A percentile compares a stretch with the other conserved stretches of the same genome.
Conservation (phyloP, 192 early-diverging fungal species). For the Pilobolus umbonatus region DNA sequence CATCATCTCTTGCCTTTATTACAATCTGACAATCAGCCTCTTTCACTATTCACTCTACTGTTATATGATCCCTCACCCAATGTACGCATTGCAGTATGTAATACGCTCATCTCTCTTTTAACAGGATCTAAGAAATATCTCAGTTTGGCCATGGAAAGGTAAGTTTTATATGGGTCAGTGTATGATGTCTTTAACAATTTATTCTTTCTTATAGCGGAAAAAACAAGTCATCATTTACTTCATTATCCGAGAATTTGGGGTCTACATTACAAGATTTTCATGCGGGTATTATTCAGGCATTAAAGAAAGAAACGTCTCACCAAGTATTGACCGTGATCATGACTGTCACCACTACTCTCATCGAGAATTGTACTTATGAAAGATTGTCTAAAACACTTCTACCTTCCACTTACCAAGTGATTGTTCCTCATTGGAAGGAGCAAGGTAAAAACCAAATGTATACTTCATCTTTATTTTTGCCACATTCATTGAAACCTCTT, state of each 20-base stretch:
- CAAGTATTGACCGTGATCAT: slow-evolving; percentile 26
- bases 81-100: slow-evolving; percentile 44
- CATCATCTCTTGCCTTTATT: slow-evolving; percentile 5
- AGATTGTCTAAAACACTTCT: slow-evolving; percentile 32
- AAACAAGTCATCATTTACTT: slow-evolving; percentile 43
- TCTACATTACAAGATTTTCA: slow-evolving; percentile 36
- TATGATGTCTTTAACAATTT: neutral
- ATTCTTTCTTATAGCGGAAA: neutral
- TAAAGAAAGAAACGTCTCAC: slow-evolving; percentile 20
- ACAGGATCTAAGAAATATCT: slow-evolving; percentile 51
- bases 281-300: slow-evolving; percentile 25
- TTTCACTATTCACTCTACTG: slow-evolving; percentile 44
- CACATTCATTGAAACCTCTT: neutral
- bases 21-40: slow-evolving; percentile 23
- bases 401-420: slow-evolving; percentile 22
- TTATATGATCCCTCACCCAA: slow-evolving; percentile 40
- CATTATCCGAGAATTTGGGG: slow-evolving; percentile 38
- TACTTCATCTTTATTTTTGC: neutral
- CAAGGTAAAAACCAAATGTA: neutral
- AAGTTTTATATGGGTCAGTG: neutral
- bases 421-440: slow-evolving; percentile 6
- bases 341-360: slow-evolving; percentile 26
- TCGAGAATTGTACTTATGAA: slow-evolving; percentile 36
- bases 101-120: slow-evolving; percentile 39
- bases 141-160: slow-evolving; percentile 48